Conservation (phyloP, 225 moss, liverwort and hornwort genomes). For the Sphagnum tenellum region DNA sequence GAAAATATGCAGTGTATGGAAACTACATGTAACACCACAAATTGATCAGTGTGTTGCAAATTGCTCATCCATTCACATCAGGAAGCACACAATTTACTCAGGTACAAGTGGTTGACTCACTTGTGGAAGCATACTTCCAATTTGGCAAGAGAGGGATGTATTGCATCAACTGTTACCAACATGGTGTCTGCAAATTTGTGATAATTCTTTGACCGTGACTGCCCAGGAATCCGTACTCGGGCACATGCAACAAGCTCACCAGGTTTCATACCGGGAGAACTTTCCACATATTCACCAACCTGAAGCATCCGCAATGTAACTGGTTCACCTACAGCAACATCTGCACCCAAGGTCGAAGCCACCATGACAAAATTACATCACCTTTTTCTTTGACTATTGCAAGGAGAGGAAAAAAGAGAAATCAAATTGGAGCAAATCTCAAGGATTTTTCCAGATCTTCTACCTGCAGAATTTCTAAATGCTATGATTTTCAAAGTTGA, state of each 20-base stretch:
- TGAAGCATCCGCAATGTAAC: slow-evolving; percentile 51
- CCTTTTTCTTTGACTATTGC: too few species aligned
- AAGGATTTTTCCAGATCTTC: too few species aligned
- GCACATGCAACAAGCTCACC: slow-evolving; percentile 63
- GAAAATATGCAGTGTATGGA: too few species aligned
- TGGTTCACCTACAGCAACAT: slow-evolving; percentile 62
- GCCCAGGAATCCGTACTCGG: slow-evolving; percentile 68
- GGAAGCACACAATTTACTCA: too few species aligned
- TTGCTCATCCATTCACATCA: not conserved
- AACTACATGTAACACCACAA: too few species aligned
- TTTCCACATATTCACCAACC: slow-evolving; percentile 67
- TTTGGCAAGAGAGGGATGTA: slow-evolving; percentile 9
- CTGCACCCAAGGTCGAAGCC: slow-evolving; percentile 14
- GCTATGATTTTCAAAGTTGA: too few species aligned
- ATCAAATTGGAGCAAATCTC: too few species aligned
- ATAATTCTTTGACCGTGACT: slow-evolving; percentile 50
- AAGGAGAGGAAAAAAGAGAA: not conserved
- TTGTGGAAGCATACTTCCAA: slow-evolving; percentile 7
- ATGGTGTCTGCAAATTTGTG: slow-evolving; percentile 66
- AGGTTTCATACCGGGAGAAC: slow-evolving; percentile 46
- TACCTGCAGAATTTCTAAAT: too few species aligned
- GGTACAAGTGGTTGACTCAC: not conserved
- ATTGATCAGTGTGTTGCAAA: too few species aligned
- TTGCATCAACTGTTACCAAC: slow-evolving; percentile 46
- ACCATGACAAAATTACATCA: too few species aligned